phyloP scores from a whole-genome alignment of 331 rosid species.

The Malus hybrid region DNA sequence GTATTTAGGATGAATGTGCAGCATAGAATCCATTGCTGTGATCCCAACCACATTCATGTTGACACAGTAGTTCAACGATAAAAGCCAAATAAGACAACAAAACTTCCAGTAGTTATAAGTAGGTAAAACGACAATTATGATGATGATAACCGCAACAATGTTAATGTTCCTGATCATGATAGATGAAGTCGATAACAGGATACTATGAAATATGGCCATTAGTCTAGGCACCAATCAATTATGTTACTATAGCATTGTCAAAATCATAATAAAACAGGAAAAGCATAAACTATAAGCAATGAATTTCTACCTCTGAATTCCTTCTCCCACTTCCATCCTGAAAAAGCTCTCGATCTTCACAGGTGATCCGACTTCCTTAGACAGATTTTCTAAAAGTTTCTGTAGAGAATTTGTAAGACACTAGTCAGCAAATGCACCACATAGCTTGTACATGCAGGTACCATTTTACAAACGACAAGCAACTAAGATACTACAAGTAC shows the following conservation, averaged over 20 bases:
- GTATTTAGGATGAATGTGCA: neutral
- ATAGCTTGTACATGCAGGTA: neutral
- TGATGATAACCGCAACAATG: neutral
- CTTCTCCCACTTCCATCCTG: conserved; percentile 94
- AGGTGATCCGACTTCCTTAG: conserved; percentile 77
- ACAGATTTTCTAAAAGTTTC: conserved; percentile 60
- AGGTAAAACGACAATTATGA: neutral
- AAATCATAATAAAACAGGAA: neutral
- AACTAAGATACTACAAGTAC: neutral
- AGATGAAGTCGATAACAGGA: neutral
- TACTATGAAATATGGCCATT: neutral
- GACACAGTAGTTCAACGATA: neutral
- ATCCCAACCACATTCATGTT: neutral
- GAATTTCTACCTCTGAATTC: conserved; percentile 62
- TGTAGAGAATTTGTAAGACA: conserved; percentile 26
- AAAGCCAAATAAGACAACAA: neutral
- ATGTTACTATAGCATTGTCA: neutral
- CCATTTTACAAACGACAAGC: neutral
- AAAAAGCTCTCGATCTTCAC: conserved; percentile 75
- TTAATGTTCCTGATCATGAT: neutral
- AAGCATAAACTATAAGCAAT: neutral
- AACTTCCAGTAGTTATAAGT: neutral
- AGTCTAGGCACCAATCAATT: neutral
- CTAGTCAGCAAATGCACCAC: neutral
- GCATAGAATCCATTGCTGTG: neutral